These are phyloP conservation scores for Arabidopsis lyrata DNA, from an alignment of 441 rosid genomes.

Conservation along the genomic window DNA sequence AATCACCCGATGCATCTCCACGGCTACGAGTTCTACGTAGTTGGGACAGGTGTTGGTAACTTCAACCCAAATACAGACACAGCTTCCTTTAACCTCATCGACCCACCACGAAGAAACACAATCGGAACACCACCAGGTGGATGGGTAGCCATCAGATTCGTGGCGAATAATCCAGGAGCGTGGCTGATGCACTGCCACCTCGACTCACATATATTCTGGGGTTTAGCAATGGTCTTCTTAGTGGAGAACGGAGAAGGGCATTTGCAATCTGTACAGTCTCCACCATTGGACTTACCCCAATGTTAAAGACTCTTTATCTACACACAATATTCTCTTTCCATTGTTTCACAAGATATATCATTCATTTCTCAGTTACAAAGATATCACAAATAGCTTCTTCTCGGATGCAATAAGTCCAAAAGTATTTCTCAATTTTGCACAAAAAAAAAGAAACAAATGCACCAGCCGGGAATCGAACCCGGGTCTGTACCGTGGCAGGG, in stretches of 20 bases:
- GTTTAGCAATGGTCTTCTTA: conserved; percentile 62
- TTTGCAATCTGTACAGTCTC: conserved; percentile 68
- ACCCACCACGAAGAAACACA: conserved; percentile 74
- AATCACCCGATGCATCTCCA: conserved; percentile 84
- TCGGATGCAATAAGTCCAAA: neutral
- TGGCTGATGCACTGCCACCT: conserved; percentile 82
- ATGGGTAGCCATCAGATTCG: conserved; percentile 75
- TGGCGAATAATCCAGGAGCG: conserved; percentile 61
- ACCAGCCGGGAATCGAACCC: conserved; percentile 82
- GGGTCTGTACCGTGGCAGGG: conserved; percentile 64
- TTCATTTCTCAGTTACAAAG: neutral
- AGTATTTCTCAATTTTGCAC: neutral
- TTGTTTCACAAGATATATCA: conserved; percentile 10
- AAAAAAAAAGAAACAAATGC: neutral
- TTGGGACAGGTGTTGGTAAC: conserved; percentile 73
- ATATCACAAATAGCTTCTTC: neutral
- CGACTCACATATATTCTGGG: conserved; percentile 60
- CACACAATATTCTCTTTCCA: neutral
- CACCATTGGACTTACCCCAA: conserved; percentile 66
- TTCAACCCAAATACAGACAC: conserved; percentile 58
- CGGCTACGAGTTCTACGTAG: conserved; percentile 67
- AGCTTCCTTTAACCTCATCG: conserved; percentile 61
- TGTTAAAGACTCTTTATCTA: conserved; percentile 46
- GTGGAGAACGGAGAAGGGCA: conserved; percentile 67
- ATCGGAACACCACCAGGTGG: conserved; percentile 77